phyloP scores from a whole-genome alignment of 192 early-diverging fungal species.

The Coemansia sp. region DNA sequence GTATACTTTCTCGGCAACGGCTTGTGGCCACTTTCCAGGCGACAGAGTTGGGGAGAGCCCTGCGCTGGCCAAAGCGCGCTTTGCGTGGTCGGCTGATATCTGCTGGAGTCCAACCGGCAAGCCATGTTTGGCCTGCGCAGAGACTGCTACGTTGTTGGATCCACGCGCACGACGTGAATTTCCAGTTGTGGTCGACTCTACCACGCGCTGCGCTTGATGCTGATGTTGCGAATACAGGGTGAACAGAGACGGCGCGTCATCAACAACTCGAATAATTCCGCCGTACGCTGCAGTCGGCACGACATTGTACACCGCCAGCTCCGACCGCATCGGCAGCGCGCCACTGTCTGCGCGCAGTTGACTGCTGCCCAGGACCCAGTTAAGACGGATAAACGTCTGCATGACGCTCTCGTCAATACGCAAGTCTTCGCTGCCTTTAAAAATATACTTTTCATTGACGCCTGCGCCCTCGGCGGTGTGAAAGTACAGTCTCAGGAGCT shows the following conservation, averaged over 20 bases:
- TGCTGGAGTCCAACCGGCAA: constrained; percentile 12
- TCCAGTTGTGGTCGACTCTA: not conserved
- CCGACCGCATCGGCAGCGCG: not conserved
- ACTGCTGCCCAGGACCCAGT: constrained; percentile 11
- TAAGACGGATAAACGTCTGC: constrained; percentile 56
- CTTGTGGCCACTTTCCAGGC: constrained; percentile 21
- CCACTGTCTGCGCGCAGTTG: not conserved
- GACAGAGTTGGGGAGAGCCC: not conserved
- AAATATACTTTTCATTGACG: constrained; percentile 65
- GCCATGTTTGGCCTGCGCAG: not conserved
- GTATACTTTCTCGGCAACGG: constrained; percentile 2
- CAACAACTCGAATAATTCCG: constrained; percentile 95
- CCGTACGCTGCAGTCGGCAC: constrained; percentile 78
- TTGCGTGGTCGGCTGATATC: constrained; percentile 11
- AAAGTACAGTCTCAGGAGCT: constrained; percentile 65
- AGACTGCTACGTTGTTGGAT: not conserved
- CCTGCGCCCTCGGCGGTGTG: constrained; percentile 52
- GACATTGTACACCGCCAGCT: constrained; percentile 53
- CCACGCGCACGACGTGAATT: too few species aligned
- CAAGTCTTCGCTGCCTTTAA: constrained; percentile 93
- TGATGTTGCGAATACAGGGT: constrained; percentile 21
- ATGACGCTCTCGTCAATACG: constrained; percentile 91
- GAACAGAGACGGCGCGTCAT: constrained; percentile 72
- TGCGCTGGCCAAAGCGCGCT: not conserved
- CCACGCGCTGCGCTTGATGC: not conserved